Base-by-base conservation (phyloP, 2,329 filamentous ascomycete species). In the Pseudocercospora eumusae region DNA sequence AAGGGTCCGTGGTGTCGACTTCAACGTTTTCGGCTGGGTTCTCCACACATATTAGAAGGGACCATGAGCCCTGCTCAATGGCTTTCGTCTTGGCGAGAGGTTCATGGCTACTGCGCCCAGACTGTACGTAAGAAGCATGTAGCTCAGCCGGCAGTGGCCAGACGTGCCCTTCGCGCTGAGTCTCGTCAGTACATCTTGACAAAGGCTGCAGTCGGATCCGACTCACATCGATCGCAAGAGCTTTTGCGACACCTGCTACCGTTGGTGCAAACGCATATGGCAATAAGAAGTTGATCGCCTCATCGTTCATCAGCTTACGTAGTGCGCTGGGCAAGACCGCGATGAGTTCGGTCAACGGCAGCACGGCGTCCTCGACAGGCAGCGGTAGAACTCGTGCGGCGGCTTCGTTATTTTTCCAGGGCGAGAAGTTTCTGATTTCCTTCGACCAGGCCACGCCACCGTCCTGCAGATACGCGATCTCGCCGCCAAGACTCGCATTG, bases 201-300 rank as follows among this genome's bases (percentile, higher is more conserved):
- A 47, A 18, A 45, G 3, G 13, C 18, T 23, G 44, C 18, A 47
- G 44, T 13, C 13, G 2, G 23, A 1, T 1, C 23, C 49, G 25
- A 33, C 49, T 53, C 18, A 53, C 49, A 25, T 27, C 28, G 15
- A 53, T 2, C n/a, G 49, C 15, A 28, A 53, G 49, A 53, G 49
- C 49, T 18, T 53, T 53, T 28, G 49, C 49, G 4, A 53, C 10
- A 28, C 49, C 49, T n/a, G 36, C 36, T 7, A 40, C 33, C 4
- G 2, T n/a, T 6, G 33, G 33, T 5, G 33, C 36, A 47, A 18
- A 45, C 7, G 27, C n/a, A 45, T 45, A 21, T 28, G 42, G 6
- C 42, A n/a, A 8, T 6, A 15, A 45, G 7, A 21, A 45, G 8
- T 18, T 45, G n/a, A 45, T 20, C 42, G 4, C 21, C 4, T 18